Percentiles rank a stretch among this genome's conserved stretches.
phyloP scores from a whole-genome alignment of 192 early-diverging fungal species.

The Dispira simplex region DNA sequence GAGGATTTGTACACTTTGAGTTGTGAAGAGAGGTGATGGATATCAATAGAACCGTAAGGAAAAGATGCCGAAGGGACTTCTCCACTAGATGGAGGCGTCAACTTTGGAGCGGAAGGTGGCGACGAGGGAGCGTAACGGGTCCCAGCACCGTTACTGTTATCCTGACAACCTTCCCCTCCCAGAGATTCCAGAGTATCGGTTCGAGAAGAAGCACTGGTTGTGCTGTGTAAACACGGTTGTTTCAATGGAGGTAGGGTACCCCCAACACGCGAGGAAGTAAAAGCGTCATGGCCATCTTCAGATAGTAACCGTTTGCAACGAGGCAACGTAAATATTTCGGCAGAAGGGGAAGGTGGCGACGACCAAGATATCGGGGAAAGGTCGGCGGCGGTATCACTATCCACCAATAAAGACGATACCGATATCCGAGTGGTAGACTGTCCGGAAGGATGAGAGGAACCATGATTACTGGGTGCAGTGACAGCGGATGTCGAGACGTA shows the following conservation, averaged over 20 bases:
- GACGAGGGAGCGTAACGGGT: no score
- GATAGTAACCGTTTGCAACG: not conserved
- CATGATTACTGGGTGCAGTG: not conserved
- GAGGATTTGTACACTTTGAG: not conserved
- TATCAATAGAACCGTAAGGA: no score
- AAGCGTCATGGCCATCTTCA: not conserved
- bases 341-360: not conserved
- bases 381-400: not conserved
- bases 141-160: no score
- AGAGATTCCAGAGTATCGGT: no score
- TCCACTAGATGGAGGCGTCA: not conserved
- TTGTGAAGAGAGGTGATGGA: not conserved
- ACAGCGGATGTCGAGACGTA: not conserved
- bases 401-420: not conserved
- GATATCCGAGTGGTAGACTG: slow-evolving; percentile 1
- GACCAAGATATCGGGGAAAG: not conserved
- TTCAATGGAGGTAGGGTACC: not conserved
- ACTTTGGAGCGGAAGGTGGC: not conserved
- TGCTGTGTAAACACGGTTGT: not conserved
- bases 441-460: no score
- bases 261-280: not conserved
- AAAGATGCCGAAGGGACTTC: not conserved
- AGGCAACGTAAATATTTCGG: not conserved
- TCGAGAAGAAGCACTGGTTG: no score
- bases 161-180: no score